Evolutionary conservation across 2,329 filamentous ascomycete genomes (phyloP).

Genomic region (Verticillium longisporum): DNA sequence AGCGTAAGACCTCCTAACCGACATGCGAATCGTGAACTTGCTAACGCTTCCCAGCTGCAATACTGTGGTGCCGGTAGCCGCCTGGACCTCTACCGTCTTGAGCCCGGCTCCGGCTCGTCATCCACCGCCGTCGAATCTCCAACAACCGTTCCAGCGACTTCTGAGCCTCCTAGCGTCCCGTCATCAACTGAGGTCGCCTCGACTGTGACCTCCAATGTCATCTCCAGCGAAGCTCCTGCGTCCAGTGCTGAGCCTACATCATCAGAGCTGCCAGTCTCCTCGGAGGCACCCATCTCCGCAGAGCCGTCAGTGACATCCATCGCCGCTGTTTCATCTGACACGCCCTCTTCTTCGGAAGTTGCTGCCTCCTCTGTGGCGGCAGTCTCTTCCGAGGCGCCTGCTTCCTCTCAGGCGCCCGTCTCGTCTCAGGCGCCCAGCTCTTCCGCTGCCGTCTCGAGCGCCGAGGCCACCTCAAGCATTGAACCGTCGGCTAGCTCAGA

Average conservation of each 20-base stretch:
- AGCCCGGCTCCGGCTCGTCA: neutral
- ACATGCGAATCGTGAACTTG: too few species aligned
- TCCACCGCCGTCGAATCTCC: neutral
- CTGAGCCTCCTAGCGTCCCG: neutral
- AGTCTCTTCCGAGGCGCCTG: neutral
- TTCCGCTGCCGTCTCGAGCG: neutral
- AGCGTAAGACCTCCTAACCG: neutral
- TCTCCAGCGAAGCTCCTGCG: neutral
- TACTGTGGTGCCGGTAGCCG: slow-evolving; percentile 10
- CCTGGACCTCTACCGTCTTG: slow-evolving; percentile 7
- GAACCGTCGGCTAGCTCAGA: neutral
- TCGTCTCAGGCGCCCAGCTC: neutral
- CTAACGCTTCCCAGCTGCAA: slow-evolving; percentile 6
- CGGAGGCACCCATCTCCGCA: neutral
- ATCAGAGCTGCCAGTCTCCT: neutral
- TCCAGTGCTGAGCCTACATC: neutral
- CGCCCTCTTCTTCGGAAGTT: neutral
- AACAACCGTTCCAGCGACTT: neutral
- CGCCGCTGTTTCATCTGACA: neutral
- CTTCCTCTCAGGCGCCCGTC: neutral
- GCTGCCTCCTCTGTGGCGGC: neutral
- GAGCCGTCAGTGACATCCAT: neutral
- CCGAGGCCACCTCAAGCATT: neutral
- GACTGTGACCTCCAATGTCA: neutral
- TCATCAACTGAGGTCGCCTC: neutral